Percentiles rank a stretch among this genome's conserved stretches.
These are phyloP conservation scores for Canavalia gladiata DNA, from an alignment of 306 rosid genomes.

Conservation along the genomic window DNA sequence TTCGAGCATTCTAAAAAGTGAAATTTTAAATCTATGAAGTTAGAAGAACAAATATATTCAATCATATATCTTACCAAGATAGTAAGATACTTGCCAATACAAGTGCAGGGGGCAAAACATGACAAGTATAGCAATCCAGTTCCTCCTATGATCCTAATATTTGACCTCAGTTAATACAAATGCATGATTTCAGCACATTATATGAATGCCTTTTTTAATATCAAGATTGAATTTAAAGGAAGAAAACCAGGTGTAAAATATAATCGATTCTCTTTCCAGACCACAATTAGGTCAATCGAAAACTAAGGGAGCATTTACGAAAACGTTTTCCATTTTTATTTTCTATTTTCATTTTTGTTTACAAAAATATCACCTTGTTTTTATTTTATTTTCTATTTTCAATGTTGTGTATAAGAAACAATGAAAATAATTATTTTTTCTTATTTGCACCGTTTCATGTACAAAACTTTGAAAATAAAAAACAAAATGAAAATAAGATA, in stretches of 20 bases:
- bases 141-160: constrained; percentile 27
- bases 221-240: constrained; percentile 29
- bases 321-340: too few species aligned
- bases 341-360: too few species aligned
- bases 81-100: constrained; percentile 26
- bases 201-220: constrained; percentile 24
- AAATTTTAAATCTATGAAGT: constrained; percentile 11
- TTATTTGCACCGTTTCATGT: too few species aligned
- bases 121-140: constrained; percentile 12
- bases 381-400: too few species aligned
- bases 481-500: too few species aligned
- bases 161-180: constrained; percentile 11
- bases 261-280: constrained; percentile 27
- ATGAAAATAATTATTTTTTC: too few species aligned
- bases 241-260: background rate
- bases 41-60: constrained; percentile 34
- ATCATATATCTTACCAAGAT: background rate
- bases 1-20: constrained; percentile 73
- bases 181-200: constrained; percentile 19
- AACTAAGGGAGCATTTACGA: background rate
- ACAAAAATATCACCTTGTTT: too few species aligned
- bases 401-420: too few species aligned
- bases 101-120: background rate
- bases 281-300: background rate
- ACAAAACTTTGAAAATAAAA: too few species aligned